Conservation (phyloP, 1,284 basidiomycete species). For the Irpex lacteus region DNA sequence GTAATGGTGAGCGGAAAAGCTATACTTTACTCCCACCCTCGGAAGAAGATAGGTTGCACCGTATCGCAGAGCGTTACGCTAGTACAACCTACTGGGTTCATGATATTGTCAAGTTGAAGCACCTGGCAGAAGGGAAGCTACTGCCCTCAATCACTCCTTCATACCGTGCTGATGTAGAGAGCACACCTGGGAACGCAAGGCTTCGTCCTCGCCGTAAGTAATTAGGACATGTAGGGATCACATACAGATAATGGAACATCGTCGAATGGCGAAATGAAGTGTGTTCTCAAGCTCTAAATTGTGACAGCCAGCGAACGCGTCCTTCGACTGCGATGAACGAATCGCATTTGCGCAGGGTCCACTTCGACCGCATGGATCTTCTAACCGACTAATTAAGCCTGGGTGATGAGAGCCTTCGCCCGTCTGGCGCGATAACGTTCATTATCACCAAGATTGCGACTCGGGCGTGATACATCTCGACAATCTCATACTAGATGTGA, state of each 20-base stretch:
- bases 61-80: conserved; percentile 43
- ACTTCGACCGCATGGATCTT: neutral
- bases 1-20: conserved; percentile 51
- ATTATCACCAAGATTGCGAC: neutral
- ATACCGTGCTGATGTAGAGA: neutral
- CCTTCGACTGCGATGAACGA: neutral
- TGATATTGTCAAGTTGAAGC: conserved; percentile 45
- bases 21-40: conserved; percentile 42
- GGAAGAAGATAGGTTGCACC: conserved; percentile 56
- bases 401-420: neutral
- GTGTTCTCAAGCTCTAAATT: neutral
- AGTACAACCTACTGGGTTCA: conserved; percentile 64
- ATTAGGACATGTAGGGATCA: conserved; percentile 1
- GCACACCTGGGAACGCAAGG: neutral
- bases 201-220: conserved; percentile 3
- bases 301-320: neutral
- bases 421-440: neutral
- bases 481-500: neutral
- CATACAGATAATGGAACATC: neutral
- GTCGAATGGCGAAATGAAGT: neutral
- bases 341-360: neutral
- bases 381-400: neutral
- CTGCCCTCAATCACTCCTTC: conserved; percentile 17
- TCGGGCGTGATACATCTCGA: neutral
- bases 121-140: conserved; percentile 22